Evolutionary conservation across 1,139 yeast species (phyloP), one percentile per base, ranked within the genome.

Genomic region (Neolecta irregularis): DNA sequence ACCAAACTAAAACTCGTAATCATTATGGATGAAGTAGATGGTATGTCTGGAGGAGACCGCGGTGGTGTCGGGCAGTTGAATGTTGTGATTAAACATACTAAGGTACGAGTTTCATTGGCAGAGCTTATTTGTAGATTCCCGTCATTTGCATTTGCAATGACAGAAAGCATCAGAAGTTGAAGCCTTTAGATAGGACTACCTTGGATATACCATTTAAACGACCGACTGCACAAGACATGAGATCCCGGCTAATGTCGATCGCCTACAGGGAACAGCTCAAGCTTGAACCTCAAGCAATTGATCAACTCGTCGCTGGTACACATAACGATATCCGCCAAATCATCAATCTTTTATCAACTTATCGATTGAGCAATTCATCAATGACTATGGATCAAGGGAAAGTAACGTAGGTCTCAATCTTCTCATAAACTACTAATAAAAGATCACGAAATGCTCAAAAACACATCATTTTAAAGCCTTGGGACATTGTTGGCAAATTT

Each of bases 1-100:
- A 55, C 59, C 31, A 58, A 61, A 34, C 65, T 67, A 41, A 72
- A 69, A 39, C 72, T 85, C 47, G 83, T 85, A 36, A 65, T 88
- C 35, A 77, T 91, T 44, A 83, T 91, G 96, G 99, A 91, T 57
- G 99, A 91, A 58, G 98, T 91, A 22, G 99, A 91, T 55, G 99
- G 99, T 46, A 88, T 91, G 98, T 80, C 94, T 30, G 83, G 92
- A 49, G 99, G 99, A 45, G 99, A 91, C 55, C 75, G 91, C 49
- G 99, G 98, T 44, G 99, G 99, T 45, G 94, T 91, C 15, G 96
- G 95, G 18, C 93, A 88, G 40, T 66, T 91, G 58, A 85, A 95
- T 0, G 74, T 76, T 30, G 76, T 81, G 48, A 88, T 96, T 53
- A 67, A 76, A 30, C 74, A 72, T 33, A 83, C 98, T 1, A 66